A percentile compares a stretch with the other conserved stretches of the same genome.
Evolutionary conservation across 257 asterid genomes (phyloP).

Genomic region (Petrea volubilis): DNA sequence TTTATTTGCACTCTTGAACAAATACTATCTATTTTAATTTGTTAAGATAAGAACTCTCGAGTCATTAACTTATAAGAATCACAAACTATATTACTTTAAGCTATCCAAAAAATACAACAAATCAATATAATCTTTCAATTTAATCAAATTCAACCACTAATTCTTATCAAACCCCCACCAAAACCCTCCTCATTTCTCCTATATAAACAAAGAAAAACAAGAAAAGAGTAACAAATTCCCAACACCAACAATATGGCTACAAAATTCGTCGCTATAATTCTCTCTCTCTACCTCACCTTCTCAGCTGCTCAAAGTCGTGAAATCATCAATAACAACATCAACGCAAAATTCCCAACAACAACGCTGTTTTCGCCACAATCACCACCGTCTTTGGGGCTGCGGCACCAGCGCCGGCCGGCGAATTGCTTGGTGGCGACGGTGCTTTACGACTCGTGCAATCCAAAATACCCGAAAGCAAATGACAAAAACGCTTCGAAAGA

Average conservation of each 20-base stretch:
- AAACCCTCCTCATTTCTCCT: neutral
- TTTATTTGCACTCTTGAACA: too few relatives aligned
- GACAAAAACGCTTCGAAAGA: neutral
- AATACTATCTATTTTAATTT: too few relatives aligned
- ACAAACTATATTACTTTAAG: neutral
- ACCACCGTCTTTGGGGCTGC: neutral
- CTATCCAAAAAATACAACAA: neutral
- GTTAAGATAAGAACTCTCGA: neutral
- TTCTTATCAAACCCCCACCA: neutral
- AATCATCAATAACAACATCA: neutral
- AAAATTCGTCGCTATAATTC: neutral
- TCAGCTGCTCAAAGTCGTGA: neutral
- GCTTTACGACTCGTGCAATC: constrained; percentile 1
- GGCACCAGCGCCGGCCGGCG: neutral
- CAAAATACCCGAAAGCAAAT: neutral
- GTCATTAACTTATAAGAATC: neutral
- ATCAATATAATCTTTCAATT: neutral
- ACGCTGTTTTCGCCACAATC: neutral
- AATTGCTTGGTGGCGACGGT: neutral
- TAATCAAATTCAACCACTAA: neutral
- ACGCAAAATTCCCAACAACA: too few relatives aligned
- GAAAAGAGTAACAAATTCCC: neutral
- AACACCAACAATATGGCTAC: too few relatives aligned
- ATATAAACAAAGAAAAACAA: neutral
- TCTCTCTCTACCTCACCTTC: neutral